These are phyloP conservation scores for Chrysanthemum makinoi DNA, from an alignment of 129 eudicot species.

Conservation along the genomic window DNA sequence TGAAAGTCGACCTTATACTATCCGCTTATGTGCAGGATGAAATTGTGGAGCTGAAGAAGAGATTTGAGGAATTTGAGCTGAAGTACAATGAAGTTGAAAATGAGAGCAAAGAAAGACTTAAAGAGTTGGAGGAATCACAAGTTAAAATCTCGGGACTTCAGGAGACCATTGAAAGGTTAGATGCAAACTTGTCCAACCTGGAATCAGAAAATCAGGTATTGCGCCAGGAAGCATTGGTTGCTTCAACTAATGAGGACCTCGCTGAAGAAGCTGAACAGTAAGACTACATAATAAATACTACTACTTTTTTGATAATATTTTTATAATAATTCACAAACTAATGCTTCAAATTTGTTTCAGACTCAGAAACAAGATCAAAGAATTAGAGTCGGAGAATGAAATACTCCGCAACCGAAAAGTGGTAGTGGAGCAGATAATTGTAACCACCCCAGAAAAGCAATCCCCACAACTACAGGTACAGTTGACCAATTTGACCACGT, in stretches of 20 bases:
- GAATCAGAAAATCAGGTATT: slow-evolving; percentile 98
- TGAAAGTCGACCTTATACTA: slow-evolving; percentile 8
- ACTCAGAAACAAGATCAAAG: slow-evolving; percentile 59
- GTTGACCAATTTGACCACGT: neutral
- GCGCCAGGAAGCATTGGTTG: slow-evolving; percentile 89
- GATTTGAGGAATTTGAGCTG: slow-evolving; percentile 65
- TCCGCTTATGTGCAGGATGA: slow-evolving; percentile 53
- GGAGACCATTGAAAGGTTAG: slow-evolving; percentile 79
- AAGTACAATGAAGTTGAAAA: slow-evolving; percentile 49
- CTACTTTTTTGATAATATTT: neutral
- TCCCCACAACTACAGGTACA: slow-evolving; percentile 45
- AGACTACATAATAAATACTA: slow-evolving; percentile 25
- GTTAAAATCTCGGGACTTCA: slow-evolving; percentile 60
- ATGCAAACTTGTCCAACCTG: slow-evolving; percentile 72
- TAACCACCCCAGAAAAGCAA: slow-evolving; percentile 35
- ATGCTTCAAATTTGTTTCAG: slow-evolving; percentile 37
- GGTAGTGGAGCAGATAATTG: slow-evolving; percentile 44
- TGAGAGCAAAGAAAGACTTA: slow-evolving; percentile 55
- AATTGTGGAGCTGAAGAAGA: slow-evolving; percentile 59
- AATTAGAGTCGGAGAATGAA: slow-evolving; percentile 71
- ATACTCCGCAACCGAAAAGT: slow-evolving; percentile 54
- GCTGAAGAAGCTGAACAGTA: slow-evolving; percentile 77
- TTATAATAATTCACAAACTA: neutral
- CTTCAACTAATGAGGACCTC: slow-evolving; percentile 67
- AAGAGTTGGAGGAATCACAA: slow-evolving; percentile 74